Evolutionary conservation across 768 basidiomycete species (phyloP).

Genomic region (Lyophyllum semitale): DNA sequence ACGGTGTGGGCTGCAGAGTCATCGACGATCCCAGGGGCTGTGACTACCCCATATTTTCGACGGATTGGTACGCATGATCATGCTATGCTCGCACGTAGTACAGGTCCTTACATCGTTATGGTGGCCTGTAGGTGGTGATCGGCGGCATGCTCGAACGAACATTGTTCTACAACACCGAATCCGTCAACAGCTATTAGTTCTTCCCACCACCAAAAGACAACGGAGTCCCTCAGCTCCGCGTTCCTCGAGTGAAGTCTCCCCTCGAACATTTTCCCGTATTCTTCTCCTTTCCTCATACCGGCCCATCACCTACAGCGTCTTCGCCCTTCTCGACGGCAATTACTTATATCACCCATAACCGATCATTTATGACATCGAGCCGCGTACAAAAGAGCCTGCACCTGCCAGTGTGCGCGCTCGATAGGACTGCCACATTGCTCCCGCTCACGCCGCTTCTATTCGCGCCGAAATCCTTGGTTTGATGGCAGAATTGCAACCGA

Average conservation of each 20-base stretch:
- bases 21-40: slow-evolving; percentile 38
- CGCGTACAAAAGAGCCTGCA: slow-evolving; percentile 37
- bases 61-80: slow-evolving; percentile 34
- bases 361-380: slow-evolving; percentile 40
- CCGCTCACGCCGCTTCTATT: slow-evolving; percentile 38
- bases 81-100: no score
- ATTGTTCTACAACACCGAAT: not conserved
- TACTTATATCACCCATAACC: slow-evolving; percentile 40
- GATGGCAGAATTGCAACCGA: slow-evolving; percentile 40
- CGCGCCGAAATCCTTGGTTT: slow-evolving; percentile 45
- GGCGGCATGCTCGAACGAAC: slow-evolving; percentile 1
- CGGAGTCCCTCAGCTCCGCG: slow-evolving; percentile 19
- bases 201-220: slow-evolving; percentile 41
- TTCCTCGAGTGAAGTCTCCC: slow-evolving; percentile 16
- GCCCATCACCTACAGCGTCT: not conserved
- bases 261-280: slow-evolving; percentile 19
- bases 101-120: no score
- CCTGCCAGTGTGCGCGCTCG: slow-evolving; percentile 43
- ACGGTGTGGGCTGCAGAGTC: slow-evolving; percentile 27
- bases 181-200: slow-evolving; percentile 28
- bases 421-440: slow-evolving; percentile 35
- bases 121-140: slow-evolving; percentile 19
- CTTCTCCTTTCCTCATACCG: no score
- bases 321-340: slow-evolving; percentile 39
- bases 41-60: slow-evolving; percentile 32